Conservation (phyloP, 1,284 basidiomycete genomes). For the Puccinia triticina region DNA sequence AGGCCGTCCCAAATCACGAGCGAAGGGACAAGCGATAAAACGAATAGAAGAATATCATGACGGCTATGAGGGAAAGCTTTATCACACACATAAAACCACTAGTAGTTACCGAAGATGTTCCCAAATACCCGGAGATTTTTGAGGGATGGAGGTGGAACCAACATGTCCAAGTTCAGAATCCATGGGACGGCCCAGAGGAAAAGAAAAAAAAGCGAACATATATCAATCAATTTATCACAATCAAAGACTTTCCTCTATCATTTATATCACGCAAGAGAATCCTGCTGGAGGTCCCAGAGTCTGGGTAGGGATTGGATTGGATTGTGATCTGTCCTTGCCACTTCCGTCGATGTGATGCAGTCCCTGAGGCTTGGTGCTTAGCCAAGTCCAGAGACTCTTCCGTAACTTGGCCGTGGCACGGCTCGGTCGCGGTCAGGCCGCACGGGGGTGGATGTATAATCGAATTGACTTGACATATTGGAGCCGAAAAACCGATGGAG, state of each 20-base stretch:
- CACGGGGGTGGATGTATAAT: background rate
- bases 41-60: background rate
- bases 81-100: slow-evolving; percentile 25
- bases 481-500: background rate
- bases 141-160: background rate
- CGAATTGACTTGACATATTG: background rate
- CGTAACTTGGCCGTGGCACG: background rate
- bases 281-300: background rate
- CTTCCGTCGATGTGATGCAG: background rate
- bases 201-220: background rate
- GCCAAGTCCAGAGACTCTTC: background rate
- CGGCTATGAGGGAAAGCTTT: background rate
- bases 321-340: background rate
- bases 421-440: background rate
- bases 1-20: background rate
- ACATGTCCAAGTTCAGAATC: background rate
- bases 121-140: background rate
- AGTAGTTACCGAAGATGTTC: background rate
- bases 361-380: background rate
- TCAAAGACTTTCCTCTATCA: background rate
- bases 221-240: background rate
- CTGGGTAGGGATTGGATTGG: background rate
- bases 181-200: background rate
- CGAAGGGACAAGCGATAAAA: background rate
- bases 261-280: background rate